A percentile compares a stretch with the other conserved stretches of the same genome.
Conservation (phyloP, 257 asterid genomes). For the Nicotiana benthamiana region DNA sequence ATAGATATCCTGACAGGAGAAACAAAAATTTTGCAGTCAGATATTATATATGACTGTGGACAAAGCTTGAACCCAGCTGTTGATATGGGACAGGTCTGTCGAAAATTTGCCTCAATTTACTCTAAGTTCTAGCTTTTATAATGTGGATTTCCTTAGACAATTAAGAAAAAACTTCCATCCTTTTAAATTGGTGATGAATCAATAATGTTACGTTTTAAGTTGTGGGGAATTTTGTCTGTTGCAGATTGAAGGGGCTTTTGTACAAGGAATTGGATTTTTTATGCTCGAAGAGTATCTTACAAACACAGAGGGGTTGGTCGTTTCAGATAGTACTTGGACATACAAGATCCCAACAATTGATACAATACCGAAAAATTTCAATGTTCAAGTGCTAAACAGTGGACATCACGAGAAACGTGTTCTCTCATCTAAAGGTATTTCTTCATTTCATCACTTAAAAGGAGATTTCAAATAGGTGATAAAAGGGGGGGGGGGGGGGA, state of each 20-base stretch:
- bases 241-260: constrained; percentile 92
- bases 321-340: constrained; percentile 64
- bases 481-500: no score
- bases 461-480: background rate
- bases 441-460: background rate
- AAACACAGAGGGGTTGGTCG: constrained; percentile 46
- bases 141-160: background rate
- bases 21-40: constrained; percentile 42
- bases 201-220: background rate
- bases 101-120: background rate
- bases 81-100: constrained; percentile 68
- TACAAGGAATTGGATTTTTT: constrained; percentile 82
- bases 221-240: background rate
- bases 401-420: constrained; percentile 58
- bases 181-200: background rate
- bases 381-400: constrained; percentile 53
- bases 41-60: constrained; percentile 70
- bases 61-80: constrained; percentile 84
- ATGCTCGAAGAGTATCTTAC: constrained; percentile 73
- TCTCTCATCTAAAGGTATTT: constrained; percentile 73
- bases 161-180: background rate
- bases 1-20: constrained; percentile 59
- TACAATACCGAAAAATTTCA: constrained; percentile 55
- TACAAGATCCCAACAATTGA: constrained; percentile 82
- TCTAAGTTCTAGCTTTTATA: background rate